These are phyloP conservation scores for Stygiomarasmius scandens DNA, from an alignment of 1,284 basidiomycete genomes.

Conservation along the genomic window DNA sequence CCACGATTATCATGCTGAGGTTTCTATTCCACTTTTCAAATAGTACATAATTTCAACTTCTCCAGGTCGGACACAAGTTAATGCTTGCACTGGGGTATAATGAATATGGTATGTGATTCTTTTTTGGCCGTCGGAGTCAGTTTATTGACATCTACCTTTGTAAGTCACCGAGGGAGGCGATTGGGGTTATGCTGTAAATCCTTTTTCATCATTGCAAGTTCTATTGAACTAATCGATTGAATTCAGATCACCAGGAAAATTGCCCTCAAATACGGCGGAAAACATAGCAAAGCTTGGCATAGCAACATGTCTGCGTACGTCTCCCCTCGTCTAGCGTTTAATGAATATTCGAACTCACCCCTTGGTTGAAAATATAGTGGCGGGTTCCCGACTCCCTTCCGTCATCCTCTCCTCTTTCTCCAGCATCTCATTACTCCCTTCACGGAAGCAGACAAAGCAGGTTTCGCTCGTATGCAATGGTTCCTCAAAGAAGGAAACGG, in stretches of 20 bases:
- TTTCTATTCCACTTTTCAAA: slow-evolving; percentile 12
- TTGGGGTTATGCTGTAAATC: slow-evolving; percentile 13
- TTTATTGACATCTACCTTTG: background rate
- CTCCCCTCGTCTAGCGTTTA: background rate
- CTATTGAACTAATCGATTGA: background rate
- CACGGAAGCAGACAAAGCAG: slow-evolving; percentile 36
- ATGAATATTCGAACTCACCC: too few species aligned
- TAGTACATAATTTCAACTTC: background rate
- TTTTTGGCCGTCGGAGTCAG: background rate
- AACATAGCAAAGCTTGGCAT: slow-evolving; percentile 42
- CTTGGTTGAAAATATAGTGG: too few species aligned
- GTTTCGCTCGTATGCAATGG: slow-evolving; percentile 31
- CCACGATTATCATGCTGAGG: slow-evolving; percentile 43
- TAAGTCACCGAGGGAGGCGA: slow-evolving; percentile 49
- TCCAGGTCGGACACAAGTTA: slow-evolving; percentile 49
- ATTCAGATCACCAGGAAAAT: slow-evolving; percentile 34
- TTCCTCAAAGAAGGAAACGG: slow-evolving; percentile 40
- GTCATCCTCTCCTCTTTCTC: slow-evolving; percentile 33
- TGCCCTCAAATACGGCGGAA: slow-evolving; percentile 36
- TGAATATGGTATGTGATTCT: slow-evolving; percentile 45
- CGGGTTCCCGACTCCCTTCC: too few species aligned
- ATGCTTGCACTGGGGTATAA: slow-evolving; percentile 56
- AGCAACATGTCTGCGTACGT: slow-evolving; percentile 36
- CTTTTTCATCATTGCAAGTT: background rate
- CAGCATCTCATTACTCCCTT: slow-evolving; percentile 30